Evolutionary conservation across 768 basidiomycete species (phyloP).

Genomic region (Tylopilus rubrobrunneus): DNA sequence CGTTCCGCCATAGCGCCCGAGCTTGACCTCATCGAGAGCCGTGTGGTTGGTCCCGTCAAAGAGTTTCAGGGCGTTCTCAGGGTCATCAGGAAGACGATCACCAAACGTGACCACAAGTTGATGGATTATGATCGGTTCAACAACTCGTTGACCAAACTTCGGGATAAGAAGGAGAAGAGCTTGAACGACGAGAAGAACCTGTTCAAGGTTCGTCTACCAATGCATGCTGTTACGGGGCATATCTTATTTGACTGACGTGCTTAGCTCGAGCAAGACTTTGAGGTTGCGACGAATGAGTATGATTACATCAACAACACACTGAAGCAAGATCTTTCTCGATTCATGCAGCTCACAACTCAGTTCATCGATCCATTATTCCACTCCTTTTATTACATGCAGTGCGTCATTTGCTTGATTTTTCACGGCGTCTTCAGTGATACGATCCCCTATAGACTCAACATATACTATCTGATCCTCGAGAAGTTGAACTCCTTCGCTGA

Average conservation of each 20-base stretch:
- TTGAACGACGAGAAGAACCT: constrained; percentile 94
- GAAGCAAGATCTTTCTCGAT: constrained; percentile 91
- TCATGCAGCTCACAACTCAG: constrained; percentile 80
- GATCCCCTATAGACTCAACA: constrained; percentile 62
- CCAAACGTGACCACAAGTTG: constrained; percentile 97
- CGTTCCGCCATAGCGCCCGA: constrained; percentile 78
- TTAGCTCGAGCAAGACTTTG: constrained; percentile 94
- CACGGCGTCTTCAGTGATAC: neutral
- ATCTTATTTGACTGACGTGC: neutral
- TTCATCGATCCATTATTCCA: constrained; percentile 98
- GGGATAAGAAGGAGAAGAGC: constrained; percentile 98
- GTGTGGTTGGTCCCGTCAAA: constrained; percentile 82
- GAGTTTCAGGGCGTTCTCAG: constrained; percentile 87
- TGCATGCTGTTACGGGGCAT: neutral
- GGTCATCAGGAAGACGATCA: constrained; percentile 87
- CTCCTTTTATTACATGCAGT: constrained; percentile 99
- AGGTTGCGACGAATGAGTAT: constrained; percentile 87
- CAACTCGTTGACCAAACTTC: constrained; percentile 89
- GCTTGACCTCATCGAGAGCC: constrained; percentile 87
- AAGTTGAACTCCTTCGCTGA: constrained; percentile 87
- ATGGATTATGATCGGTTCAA: constrained; percentile 95
- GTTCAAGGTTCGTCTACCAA: constrained; percentile 66
- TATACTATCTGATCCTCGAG: constrained; percentile 92
- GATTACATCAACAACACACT: constrained; percentile 87
- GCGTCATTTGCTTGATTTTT: constrained; percentile 33